Base-by-base conservation (phyloP, 805 yeast species). In the Wickerhamiella azyma region DNA sequence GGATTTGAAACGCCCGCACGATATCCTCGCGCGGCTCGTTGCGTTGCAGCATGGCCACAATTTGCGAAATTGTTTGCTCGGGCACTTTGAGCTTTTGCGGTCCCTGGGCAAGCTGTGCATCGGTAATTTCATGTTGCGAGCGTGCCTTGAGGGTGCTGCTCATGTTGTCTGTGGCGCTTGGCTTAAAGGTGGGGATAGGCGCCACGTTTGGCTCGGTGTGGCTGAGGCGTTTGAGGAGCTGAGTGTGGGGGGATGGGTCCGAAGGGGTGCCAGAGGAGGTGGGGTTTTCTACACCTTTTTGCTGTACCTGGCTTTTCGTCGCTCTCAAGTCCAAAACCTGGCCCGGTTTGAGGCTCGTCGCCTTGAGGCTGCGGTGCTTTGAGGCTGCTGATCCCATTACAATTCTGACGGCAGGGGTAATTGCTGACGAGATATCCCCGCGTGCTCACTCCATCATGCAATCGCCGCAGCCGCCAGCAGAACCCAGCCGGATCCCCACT, bases 131-230 rank as follows among this genome's bases (percentile, higher is more conserved):
- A 11, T 43, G 26, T 9, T 41, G 37, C 14, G 42, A 47, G 9
- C 62, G 52, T 2, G 53, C 50, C 33, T 53, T 45, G n/a, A 58
- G 48, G 2, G 59, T 54, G 21, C 29, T 19, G 4, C 55, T 45
- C 53, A 58, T 50, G 17, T 46, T 42, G 39, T 57, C 58, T 24
- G 41, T 44, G 2, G 52, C 24, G 11, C 51, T 48, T 7, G 57
- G 56, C 39, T 49, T 45, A 33, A 48, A 50, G 1, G 36, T 13
- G 33, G 33, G 16, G 16, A 11, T 10, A n/a, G 38, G 14, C 19
- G 29, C 26, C 26, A 18, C 40, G 16, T 14, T 36, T 10, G 40
- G 45, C 13, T 28, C 17, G 19, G 36, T 21, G 24, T 32, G 45
- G n/a, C 40, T 29, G 13, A 38, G 29, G 41, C 17, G 37, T 17